Evolutionary conservation across 2,329 filamentous ascomycete species (phyloP).

Genomic region (Stenocarpella maydis): DNA sequence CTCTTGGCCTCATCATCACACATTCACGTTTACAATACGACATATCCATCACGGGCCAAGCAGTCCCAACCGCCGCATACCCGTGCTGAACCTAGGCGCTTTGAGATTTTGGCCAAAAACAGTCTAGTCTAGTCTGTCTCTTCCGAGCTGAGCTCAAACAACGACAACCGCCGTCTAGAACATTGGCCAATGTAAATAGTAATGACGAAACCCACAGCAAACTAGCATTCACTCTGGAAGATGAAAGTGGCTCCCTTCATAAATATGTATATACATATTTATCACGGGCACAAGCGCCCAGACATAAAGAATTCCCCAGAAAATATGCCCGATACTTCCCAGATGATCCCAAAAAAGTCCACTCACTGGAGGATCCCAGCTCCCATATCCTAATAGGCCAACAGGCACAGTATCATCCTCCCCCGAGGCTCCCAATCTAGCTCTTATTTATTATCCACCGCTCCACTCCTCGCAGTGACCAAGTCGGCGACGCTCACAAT

Average conservation of each 20-base stretch:
- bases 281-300: background rate
- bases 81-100: background rate
- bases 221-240: background rate
- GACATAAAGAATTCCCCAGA: background rate
- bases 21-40: constrained; percentile 3
- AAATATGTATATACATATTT: background rate
- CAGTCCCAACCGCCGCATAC: background rate
- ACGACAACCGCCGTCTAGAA: background rate
- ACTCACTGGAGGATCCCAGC: constrained; percentile 2
- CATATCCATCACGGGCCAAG: constrained; percentile 4
- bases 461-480: constrained; percentile 23
- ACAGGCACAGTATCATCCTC: no score
- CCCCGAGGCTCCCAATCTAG: constrained; percentile 4
- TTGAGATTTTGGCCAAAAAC: background rate
- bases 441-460: constrained; percentile 4
- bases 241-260: constrained; percentile 17
- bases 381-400: background rate
- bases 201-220: background rate
- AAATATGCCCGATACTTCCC: background rate
- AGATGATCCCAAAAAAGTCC: background rate
- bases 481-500: constrained; percentile 15
- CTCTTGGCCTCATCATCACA: background rate
- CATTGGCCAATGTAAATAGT: background rate
- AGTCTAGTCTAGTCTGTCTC: background rate
- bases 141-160: background rate